These are phyloP conservation scores for Cudoniella acicularis DNA, from an alignment of 495 filamentous ascomycete genomes.

Conservation along the genomic window DNA sequence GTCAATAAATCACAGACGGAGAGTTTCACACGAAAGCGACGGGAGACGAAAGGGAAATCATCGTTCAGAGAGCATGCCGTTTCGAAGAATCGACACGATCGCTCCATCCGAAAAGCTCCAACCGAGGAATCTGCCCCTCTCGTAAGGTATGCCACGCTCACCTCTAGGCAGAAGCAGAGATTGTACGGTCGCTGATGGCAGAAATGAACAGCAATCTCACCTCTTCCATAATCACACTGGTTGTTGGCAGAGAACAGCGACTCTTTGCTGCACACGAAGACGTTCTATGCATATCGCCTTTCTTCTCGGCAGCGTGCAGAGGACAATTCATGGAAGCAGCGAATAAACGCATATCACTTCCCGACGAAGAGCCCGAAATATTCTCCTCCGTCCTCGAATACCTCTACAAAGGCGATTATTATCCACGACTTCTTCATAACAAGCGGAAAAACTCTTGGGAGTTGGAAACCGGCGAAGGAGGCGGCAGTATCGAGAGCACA, in stretches of 20 bases:
- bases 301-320: conserved; percentile 62
- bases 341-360: conserved; percentile 70
- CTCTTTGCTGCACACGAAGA: conserved; percentile 91
- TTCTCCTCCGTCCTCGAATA: conserved; percentile 90
- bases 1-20: conserved; percentile 24
- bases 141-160: conserved; percentile 15
- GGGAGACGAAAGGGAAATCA: conserved; percentile 13
- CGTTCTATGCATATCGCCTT: conserved; percentile 71
- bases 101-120: conserved; percentile 20
- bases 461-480: background rate
- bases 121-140: conserved; percentile 13
- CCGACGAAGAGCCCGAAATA: conserved; percentile 82
- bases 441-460: conserved; percentile 65
- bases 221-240: conserved; percentile 74
- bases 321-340: conserved; percentile 60
- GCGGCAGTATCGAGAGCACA: conserved; percentile 52
- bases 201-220: conserved; percentile 46
- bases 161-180: background rate
- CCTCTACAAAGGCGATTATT: conserved; percentile 91
- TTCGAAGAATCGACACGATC: conserved; percentile 25
- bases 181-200: background rate
- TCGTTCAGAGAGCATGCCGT: conserved; percentile 29
- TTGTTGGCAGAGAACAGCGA: conserved; percentile 70
- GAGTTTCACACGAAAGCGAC: conserved; percentile 21
- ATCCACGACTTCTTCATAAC: conserved; percentile 69